Conservation (phyloP, 352 stramenopile species). For the Globisporangium okanoganense region DNA sequence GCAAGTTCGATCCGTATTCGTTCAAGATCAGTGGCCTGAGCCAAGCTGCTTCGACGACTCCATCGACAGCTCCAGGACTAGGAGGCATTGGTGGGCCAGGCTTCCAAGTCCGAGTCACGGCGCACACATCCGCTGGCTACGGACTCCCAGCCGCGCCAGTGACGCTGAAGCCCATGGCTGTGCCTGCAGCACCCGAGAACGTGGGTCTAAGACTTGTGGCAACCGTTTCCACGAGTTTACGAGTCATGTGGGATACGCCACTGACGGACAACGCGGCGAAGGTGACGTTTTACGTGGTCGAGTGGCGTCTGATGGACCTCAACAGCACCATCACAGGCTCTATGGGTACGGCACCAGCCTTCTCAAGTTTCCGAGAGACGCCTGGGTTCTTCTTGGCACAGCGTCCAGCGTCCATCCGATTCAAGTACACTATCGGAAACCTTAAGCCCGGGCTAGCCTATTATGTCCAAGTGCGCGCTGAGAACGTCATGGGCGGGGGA, state of each 20-base stretch:
- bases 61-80: constrained; percentile 31
- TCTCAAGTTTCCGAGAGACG: constrained; percentile 32
- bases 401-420: constrained; percentile 43
- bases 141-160: constrained; percentile 47
- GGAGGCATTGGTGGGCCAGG: constrained; percentile 34
- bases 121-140: constrained; percentile 61
- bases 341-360: background rate
- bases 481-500: constrained; percentile 77
- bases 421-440: constrained; percentile 63
- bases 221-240: constrained; percentile 54
- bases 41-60: constrained; percentile 26
- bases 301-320: constrained; percentile 67
- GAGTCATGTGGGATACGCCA: constrained; percentile 88
- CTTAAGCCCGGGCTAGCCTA: constrained; percentile 49
- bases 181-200: constrained; percentile 65
- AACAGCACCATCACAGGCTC: constrained; percentile 15
- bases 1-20: constrained; percentile 39
- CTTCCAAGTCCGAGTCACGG: constrained; percentile 61
- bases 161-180: constrained; percentile 86
- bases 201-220: constrained; percentile 81
- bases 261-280: constrained; percentile 72
- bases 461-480: constrained; percentile 45
- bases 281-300: constrained; percentile 85
- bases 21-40: constrained; percentile 49
- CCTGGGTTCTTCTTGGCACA: constrained; percentile 44